A percentile compares a stretch with the other conserved stretches of the same genome.
These are phyloP conservation scores for Ramalina intermedia DNA, from an alignment of 495 filamentous ascomycete genomes.

Conservation along the genomic window DNA sequence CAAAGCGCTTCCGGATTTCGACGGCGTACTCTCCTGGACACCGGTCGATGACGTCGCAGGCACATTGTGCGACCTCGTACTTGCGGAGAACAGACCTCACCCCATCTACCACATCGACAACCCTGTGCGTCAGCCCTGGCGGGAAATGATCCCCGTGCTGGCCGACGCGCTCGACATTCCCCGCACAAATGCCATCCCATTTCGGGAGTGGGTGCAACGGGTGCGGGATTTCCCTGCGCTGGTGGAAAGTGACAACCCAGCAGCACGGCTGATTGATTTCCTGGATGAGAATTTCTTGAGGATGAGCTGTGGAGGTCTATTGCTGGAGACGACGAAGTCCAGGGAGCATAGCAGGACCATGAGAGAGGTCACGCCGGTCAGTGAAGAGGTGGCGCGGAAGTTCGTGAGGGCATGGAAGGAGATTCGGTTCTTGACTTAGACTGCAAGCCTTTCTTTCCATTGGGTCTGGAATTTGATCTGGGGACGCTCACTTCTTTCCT, in stretches of 20 bases:
- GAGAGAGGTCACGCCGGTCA: constrained; percentile 21
- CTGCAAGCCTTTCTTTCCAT: neutral
- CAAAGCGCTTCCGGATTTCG: constrained; percentile 23
- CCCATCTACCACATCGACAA: constrained; percentile 38
- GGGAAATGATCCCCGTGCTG: constrained; percentile 23
- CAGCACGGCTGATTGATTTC: constrained; percentile 30
- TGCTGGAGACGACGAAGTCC: constrained; percentile 27
- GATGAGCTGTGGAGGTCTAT: constrained; percentile 39
- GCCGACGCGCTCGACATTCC: constrained; percentile 28
- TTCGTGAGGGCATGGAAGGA: constrained; percentile 31
- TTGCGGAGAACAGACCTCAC: constrained; percentile 4
- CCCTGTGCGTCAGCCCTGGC: constrained; percentile 29
- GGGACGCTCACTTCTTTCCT: too few species aligned
- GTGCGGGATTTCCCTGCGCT: constrained; percentile 21
- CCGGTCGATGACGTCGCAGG: constrained; percentile 28
- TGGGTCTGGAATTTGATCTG: too few species aligned
- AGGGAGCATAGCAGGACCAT: constrained; percentile 31
- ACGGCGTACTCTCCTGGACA: constrained; percentile 25
- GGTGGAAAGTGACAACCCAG: constrained; percentile 31
- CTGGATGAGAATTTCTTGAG: constrained; percentile 33
- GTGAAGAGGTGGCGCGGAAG: constrained; percentile 22
- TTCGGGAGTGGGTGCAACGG: constrained; percentile 32
- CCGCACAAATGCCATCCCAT: constrained; percentile 24
- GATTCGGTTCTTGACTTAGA: constrained; percentile 14
- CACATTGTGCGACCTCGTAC: constrained; percentile 21